Conservation (phyloP, 768 basidiomycete genomes). For the Tulasnella sp. region DNA sequence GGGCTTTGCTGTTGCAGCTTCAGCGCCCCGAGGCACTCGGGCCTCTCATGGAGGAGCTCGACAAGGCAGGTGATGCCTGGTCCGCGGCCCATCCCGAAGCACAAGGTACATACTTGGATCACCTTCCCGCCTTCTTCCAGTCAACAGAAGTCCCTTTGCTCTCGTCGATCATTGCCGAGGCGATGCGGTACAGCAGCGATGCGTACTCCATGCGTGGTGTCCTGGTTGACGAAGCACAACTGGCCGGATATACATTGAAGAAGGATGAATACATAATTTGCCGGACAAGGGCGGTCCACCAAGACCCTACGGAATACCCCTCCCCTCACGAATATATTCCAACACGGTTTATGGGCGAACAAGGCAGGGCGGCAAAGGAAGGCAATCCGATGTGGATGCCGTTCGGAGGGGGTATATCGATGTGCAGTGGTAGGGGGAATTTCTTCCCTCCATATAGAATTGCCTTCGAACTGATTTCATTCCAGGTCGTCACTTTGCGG, state of each 20-base stretch:
- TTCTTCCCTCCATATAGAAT: not conserved
- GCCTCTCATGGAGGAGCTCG: conserved; percentile 6
- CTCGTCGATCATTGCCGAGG: conserved; percentile 1
- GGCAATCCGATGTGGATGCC: conserved; percentile 4
- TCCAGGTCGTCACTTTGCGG: conserved; percentile 12
- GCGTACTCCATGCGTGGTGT: conserved; percentile 14
- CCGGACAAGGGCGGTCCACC: conserved; percentile 3
- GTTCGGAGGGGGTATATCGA: conserved; percentile 7
- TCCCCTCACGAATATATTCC: not conserved
- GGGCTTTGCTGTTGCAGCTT: not conserved
- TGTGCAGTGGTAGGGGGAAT: conserved; percentile 6
- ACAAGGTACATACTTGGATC: not conserved
- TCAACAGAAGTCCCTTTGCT: not conserved
- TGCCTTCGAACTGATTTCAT: not conserved
- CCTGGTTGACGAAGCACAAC: not conserved
- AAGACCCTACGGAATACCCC: not conserved
- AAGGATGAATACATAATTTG: conserved; percentile 9
- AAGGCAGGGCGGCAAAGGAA: not conserved
- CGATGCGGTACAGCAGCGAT: conserved; percentile 8
- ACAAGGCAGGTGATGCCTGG: not conserved
- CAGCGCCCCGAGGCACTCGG: conserved; percentile 7
- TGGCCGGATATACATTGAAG: conserved; percentile 14
- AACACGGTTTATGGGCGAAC: not conserved
- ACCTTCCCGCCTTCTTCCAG: conserved; percentile 12
- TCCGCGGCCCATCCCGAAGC: not conserved